Evolutionary conservation across 2,329 filamentous ascomycete species (phyloP), one percentile per base, ranked within the genome.

Genomic region (Madurella fahalii): DNA sequence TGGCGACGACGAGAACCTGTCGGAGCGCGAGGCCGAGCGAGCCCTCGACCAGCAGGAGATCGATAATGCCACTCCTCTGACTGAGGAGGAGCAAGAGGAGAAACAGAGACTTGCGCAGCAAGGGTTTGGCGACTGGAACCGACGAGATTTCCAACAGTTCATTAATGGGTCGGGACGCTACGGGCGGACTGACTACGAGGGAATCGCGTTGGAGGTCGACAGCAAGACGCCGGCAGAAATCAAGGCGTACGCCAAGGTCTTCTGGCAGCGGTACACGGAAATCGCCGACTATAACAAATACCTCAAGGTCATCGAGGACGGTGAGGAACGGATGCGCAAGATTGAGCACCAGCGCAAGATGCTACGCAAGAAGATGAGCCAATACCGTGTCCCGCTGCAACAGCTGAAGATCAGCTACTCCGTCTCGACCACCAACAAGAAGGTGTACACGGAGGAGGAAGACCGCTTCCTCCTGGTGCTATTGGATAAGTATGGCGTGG

Each of bases 361-460:
- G 77, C 81, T 99, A 52, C 85, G 87, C 60, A 95, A 92, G 81
- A 99, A 99, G 82, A 89, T 99, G 81, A 82, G 86, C 64, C 90
- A 94, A 77, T 97, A 96, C 69, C 88, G 94, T n/a, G 93, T 97
- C 47, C 95, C 94, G 20, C 80, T 99, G 15, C 94, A 99, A 71
- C 94, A 99, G 72, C 84, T 99, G 66, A 96, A 96, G 78, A 91
- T 99, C 76, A 97, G 96, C 74, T 99, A 99, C 73, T 96, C 92
- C 0, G 94, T 99, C 30, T 96, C 91, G 7, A 99, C 94, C 2
- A 99, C 95, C 9, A 99, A 99, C 82, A 99, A 99, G 77, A 99
- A 99, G 76, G 92, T 99, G 1, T 99, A 99, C 70, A 97, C 92
- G 0, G 95, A 99, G 69, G 94, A 99, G 68, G 94, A 99, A 71